A percentile compares a stretch with the other conserved stretches of the same genome.
Evolutionary conservation across 2,329 filamentous ascomycete species (phyloP).

Genomic region (Fusarium concolor): DNA sequence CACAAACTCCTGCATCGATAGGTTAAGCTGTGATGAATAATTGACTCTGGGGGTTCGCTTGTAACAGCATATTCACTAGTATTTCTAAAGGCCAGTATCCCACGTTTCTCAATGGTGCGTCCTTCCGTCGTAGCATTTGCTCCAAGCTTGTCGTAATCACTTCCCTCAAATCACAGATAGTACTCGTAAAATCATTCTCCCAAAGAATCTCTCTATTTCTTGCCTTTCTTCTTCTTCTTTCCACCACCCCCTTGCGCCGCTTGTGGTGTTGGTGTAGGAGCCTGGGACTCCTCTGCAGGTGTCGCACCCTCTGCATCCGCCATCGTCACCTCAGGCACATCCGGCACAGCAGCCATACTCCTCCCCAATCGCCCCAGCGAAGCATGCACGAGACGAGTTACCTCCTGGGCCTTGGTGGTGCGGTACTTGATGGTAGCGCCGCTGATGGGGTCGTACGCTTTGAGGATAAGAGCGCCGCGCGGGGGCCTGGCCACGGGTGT

Average conservation of each 20-base stretch:
- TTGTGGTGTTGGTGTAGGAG: constrained; percentile 43
- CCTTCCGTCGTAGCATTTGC: background rate
- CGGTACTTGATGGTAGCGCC: constrained; percentile 90
- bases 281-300: constrained; percentile 43
- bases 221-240: constrained; percentile 68
- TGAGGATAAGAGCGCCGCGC: constrained; percentile 80
- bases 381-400: constrained; percentile 79
- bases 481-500: constrained; percentile 59
- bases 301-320: constrained; percentile 51
- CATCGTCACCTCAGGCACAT: constrained; percentile 57
- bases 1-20: background rate
- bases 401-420: constrained; percentile 91
- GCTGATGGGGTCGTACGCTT: constrained; percentile 86
- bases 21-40: background rate
- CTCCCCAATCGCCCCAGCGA: constrained; percentile 81
- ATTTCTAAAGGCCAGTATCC: background rate
- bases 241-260: constrained; percentile 51
- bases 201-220: constrained; percentile 60
- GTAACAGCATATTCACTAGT: background rate
- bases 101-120: background rate
- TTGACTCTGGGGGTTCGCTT: background rate
- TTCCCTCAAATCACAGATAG: background rate
- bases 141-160: background rate
- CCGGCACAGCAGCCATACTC: constrained; percentile 70
- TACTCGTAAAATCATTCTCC: background rate